Conservation (phyloP, 495 filamentous ascomycete genomes). For the Letharia columbiana region DNA sequence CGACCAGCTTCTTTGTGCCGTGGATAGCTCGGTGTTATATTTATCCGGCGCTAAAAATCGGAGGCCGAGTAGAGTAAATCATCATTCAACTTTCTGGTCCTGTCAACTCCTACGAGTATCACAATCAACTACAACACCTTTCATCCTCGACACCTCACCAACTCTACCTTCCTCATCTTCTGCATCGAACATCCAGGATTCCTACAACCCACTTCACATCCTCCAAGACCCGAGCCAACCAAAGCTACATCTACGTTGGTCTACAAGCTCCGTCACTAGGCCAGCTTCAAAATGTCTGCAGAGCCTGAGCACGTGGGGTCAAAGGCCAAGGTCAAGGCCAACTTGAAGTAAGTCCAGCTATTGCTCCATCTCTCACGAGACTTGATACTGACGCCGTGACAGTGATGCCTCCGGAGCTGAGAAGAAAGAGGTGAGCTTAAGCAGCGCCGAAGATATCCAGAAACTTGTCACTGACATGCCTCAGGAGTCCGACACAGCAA, state of each 20-base stretch:
- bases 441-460: constrained; percentile 12
- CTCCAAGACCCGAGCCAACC: not conserved
- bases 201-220: not conserved
- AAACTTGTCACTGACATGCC: constrained; percentile 30
- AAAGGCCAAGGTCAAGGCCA: constrained; percentile 91
- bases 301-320: constrained; percentile 62
- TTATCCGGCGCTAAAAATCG: constrained; percentile 8
- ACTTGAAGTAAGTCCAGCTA: constrained; percentile 62
- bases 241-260: not conserved
- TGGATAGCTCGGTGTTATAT: not conserved
- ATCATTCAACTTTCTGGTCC: constrained; percentile 11
- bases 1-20: constrained; percentile 9
- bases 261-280: not conserved
- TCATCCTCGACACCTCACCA: not conserved
- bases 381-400: constrained; percentile 21
- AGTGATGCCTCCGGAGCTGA: constrained; percentile 88
- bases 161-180: not conserved
- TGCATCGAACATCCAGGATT: not conserved
- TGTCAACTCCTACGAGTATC: not conserved
- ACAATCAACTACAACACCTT: not conserved
- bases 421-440: constrained; percentile 62
- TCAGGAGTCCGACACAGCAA: constrained; percentile 85
- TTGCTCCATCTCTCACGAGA: not conserved
- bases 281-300: constrained; percentile 46
- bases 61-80: constrained; percentile 4